Conservation (phyloP, 2,329 filamentous ascomycete species). For the Xylaria sp. region DNA sequence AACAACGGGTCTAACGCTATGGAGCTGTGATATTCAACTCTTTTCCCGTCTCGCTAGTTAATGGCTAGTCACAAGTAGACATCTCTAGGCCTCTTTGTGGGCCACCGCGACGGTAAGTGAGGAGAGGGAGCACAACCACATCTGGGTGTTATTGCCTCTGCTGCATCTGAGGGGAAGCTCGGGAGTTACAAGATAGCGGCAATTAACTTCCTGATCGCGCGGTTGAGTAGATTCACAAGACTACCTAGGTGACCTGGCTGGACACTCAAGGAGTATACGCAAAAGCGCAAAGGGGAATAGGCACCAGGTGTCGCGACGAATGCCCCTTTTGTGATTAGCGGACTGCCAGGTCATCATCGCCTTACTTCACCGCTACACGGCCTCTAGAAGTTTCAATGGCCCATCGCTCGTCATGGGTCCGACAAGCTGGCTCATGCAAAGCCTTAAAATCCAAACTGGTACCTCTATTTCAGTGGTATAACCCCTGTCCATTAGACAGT, state of each 20-base stretch:
- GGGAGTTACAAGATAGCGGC: slow-evolving; percentile 9
- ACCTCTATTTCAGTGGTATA: slow-evolving; percentile 21
- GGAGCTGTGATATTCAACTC: slow-evolving; percentile 38
- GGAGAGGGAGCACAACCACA: slow-evolving; percentile 22
- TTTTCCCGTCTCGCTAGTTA: slow-evolving; percentile 40
- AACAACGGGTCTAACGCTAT: slow-evolving; percentile 40
- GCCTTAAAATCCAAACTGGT: slow-evolving; percentile 15
- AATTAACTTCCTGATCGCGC: slow-evolving; percentile 9
- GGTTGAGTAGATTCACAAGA: slow-evolving; percentile 8
- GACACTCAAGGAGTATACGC: slow-evolving; percentile 6
- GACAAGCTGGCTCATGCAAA: slow-evolving; percentile 30
- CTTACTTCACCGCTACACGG: slow-evolving; percentile 39
- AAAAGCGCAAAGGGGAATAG: slow-evolving; percentile 16
- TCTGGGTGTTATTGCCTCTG: slow-evolving; percentile 20
- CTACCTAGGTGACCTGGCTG: slow-evolving; percentile 1
- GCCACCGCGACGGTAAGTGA: slow-evolving; percentile 42
- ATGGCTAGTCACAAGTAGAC: slow-evolving; percentile 41
- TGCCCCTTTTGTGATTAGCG: slow-evolving; percentile 37
- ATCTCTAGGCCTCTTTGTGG: slow-evolving; percentile 39
- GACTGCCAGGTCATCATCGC: slow-evolving; percentile 33
- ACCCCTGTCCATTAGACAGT: slow-evolving; percentile 32
- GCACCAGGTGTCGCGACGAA: slow-evolving; percentile 26
- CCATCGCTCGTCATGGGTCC: slow-evolving; percentile 35
- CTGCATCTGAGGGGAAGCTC: slow-evolving; percentile 4
- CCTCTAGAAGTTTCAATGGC: slow-evolving; percentile 30